Evolutionary conservation across 306 rosid species (phyloP).

Genomic region (Crataegus laevigata): DNA sequence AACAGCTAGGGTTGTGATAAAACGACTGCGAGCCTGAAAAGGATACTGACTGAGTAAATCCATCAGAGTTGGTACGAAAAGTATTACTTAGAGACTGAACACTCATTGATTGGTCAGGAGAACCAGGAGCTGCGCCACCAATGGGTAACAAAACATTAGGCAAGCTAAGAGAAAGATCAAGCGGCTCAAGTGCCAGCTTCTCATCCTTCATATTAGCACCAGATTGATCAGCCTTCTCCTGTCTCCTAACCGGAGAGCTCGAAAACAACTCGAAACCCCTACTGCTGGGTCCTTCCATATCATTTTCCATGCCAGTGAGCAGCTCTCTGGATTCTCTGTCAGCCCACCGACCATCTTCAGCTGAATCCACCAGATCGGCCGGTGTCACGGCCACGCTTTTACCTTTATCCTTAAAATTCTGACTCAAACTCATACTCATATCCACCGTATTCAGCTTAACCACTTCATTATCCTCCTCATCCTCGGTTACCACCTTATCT

Average conservation of each 20-base stretch:
- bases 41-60: conserved; percentile 86
- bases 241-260: conserved; percentile 70
- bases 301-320: conserved; percentile 33
- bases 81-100: conserved; percentile 70
- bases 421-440: conserved; percentile 27
- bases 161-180: conserved; percentile 91
- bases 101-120: conserved; percentile 80
- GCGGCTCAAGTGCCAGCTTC: conserved; percentile 51
- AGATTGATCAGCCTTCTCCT: conserved; percentile 41
- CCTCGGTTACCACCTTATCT: conserved; percentile 29
- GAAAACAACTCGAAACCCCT: conserved; percentile 85
- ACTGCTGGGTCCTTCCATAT: conserved; percentile 77
- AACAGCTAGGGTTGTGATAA: conserved; percentile 94
- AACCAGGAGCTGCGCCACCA: conserved; percentile 84
- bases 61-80: conserved; percentile 73
- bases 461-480: conserved; percentile 27
- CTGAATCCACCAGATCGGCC: conserved; percentile 34
- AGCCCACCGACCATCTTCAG: conserved; percentile 44
- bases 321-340: conserved; percentile 49
- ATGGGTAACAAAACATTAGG: conserved; percentile 91
- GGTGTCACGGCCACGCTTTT: conserved; percentile 53
- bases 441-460: conserved; percentile 23
- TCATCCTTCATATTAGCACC: conserved; percentile 49
- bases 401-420: conserved; percentile 71
- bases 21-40: conserved; percentile 93